A percentile compares a stretch with the other conserved stretches of the same genome.
These are phyloP conservation scores for Seiridium unicorne DNA, from an alignment of 2,329 filamentous ascomycete species.

Conservation along the genomic window DNA sequence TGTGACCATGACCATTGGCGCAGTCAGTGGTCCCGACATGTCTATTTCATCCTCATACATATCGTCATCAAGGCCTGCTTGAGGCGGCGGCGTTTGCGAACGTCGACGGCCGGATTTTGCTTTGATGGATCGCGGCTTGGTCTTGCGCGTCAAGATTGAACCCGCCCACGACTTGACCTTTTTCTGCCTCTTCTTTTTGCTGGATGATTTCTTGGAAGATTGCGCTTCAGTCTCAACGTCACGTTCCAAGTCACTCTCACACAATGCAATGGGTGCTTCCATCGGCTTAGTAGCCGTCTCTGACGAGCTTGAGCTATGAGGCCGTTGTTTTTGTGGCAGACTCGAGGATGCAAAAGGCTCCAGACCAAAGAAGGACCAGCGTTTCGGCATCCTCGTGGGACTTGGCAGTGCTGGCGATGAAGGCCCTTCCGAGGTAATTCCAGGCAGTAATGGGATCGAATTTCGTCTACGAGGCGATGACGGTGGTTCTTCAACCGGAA, in stretches of 20 bases:
- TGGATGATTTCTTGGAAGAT: slow-evolving; percentile 29
- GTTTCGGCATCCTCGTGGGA: slow-evolving; percentile 51
- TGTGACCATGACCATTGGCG: slow-evolving; percentile 40
- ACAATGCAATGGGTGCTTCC: slow-evolving; percentile 2
- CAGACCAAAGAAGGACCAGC: slow-evolving; percentile 62
- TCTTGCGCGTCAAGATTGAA: slow-evolving; percentile 63
- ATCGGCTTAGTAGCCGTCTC: slow-evolving; percentile 32
- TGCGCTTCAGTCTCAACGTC: slow-evolving; percentile 23
- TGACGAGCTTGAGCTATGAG: slow-evolving; percentile 45
- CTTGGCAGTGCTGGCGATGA: slow-evolving; percentile 39
- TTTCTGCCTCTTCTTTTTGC: slow-evolving; percentile 59
- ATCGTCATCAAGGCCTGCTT: slow-evolving; percentile 28
- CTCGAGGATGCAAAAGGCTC: slow-evolving; percentile 50
- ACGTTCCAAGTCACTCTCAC: slow-evolving; percentile 16
- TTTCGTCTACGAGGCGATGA: slow-evolving; percentile 51
- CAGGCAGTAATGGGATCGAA: slow-evolving; percentile 55
- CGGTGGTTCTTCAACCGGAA: slow-evolving; percentile 22
- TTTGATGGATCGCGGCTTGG: slow-evolving; percentile 47
- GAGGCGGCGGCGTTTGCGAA: slow-evolving; percentile 46
- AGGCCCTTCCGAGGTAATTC: slow-evolving; percentile 34
- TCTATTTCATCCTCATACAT: slow-evolving; percentile 24
- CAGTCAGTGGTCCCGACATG: slow-evolving; percentile 23
- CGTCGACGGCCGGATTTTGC: slow-evolving; percentile 36
- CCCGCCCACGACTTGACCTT: slow-evolving; percentile 75
- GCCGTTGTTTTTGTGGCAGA: slow-evolving; percentile 46